Evolutionary conservation across 2,329 filamentous ascomycete genomes (phyloP), one percentile per base, ranked within the genome.

Genomic region (Hortaea werneckii): DNA sequence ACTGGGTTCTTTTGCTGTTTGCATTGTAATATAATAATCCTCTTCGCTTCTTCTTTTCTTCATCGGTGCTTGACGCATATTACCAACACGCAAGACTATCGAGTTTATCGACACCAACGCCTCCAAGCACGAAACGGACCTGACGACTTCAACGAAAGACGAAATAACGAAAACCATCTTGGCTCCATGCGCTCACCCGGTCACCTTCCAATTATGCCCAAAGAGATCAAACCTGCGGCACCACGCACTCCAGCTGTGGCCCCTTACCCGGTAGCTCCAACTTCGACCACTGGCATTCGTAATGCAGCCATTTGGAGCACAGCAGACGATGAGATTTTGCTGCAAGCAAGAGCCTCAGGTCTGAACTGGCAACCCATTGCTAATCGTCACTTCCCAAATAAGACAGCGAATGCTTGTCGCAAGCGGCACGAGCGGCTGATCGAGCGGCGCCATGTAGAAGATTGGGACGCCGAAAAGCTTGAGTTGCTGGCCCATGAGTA

Each of bases 311-410:
- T 69, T 46, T 94, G 87, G 87, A 82, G 77, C 29, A 70, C 76
- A 1, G 73, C 79, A 41, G 86, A 92, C 55, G 87, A 94, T 64
- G 76, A 83, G 56, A 78, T 78, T 34, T 76, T 94, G 38, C 72
- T 90, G 51, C 68, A 72, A 38, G 85, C 86, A 11, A 78, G 87
- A 44, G 78, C 82, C 41, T 78, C 82, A 58, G 84, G 85, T 26
- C 75, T 88, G 62, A 90, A 89, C 66, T 94, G 87, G 87, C 77
- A 78, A 44, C 82, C 86, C 57, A 92, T 94, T 60, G 82, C 87
- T 57, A 73, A 74, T 50, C 78, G 75, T 50, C 79, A 87, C 66
- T 94, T 94, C 63, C 83, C 82, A 1, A 74, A 68, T 62, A 94
- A 94, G 71, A 75, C 75, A 9, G 67, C 83, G 48, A 92, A 92